A percentile compares a stretch with the other conserved stretches of the same genome.
Evolutionary conservation across 169 alveolate genomes (phyloP).

Genomic region (Plasmodium adleri): DNA sequence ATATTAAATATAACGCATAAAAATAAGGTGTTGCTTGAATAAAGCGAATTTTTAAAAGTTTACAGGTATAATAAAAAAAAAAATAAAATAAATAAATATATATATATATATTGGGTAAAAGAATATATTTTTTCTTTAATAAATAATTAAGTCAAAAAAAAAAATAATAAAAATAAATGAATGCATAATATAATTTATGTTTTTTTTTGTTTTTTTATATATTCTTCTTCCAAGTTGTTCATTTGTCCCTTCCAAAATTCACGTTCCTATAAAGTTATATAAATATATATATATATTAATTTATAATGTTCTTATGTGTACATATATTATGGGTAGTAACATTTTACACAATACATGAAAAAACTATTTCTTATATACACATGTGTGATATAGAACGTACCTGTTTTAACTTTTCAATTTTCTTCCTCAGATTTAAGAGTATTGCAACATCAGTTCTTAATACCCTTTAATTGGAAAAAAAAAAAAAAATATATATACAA

Average conservation of each 20-base stretch:
- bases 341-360: neutral
- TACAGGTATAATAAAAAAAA: too few relatives aligned
- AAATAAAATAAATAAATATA: neutral
- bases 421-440: slow-evolving; percentile 58
- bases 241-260: slow-evolving; percentile 59
- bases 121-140: too few relatives aligned
- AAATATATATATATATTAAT: neutral
- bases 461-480: slow-evolving; percentile 28
- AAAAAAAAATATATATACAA: neutral
- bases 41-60: too few relatives aligned
- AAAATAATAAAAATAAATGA: too few relatives aligned
- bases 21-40: too few relatives aligned
- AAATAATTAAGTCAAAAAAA: too few relatives aligned
- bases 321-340: too few relatives aligned
- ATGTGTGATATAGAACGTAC: neutral
- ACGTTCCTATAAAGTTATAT: slow-evolving; percentile 24
- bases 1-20: too few relatives aligned
- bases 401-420: slow-evolving; percentile 70
- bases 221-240: slow-evolving; percentile 64
- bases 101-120: neutral
- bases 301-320: too few relatives aligned
- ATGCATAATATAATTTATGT: neutral
- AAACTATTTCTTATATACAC: too few relatives aligned
- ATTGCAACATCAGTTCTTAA: slow-evolving; percentile 74
- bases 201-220: slow-evolving; percentile 40